Evolutionary conservation across 306 rosid species (phyloP), one percentile per base, ranked within the genome.

Genomic region (apple (Malus domestica)): DNA sequence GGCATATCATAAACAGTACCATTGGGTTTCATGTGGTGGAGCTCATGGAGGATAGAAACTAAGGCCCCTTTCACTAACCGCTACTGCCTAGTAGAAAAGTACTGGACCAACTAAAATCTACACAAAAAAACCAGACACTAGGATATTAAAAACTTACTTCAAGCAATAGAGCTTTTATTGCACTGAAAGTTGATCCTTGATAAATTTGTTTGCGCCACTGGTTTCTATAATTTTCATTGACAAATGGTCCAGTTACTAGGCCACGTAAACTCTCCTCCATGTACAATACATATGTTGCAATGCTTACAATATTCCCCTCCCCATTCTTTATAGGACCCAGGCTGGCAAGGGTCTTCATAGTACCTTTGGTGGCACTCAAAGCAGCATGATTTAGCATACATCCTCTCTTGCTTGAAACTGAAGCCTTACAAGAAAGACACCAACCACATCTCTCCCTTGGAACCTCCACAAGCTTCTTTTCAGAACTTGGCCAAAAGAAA

Each of bases 381-480:
- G 83, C 87, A 75, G 97, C 96, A 78, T 95, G 99, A 85, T 95
- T 95, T 84, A 95, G 83, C 97, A 92, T 89, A 83, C 99, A 95
- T 58, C 99, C 99, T 87, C 89, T 92, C 92, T 89, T 95, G 90
- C 99, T 90, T 72, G 92, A 71, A 72, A 84, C 87, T 59, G 90
- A 20, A 30, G 93, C 87, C 88, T 87, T 90, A 80, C 99, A 95
- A 72, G 99, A 90, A 80, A 92, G 83, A 83, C 99, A 95, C 99
- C 99, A 95, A 76, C 96, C 97, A 89, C 99, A 95, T 84, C 99
- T 95, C 89, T 95, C 99, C 80, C 97, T 95, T 51, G 99, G 97
- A 71, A 92, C 96, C 83, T 95, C 99, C 83, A 92, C 89, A 44
- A 84, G 97, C 90, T 95, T 95, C 83, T 86, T 95, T 77, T 95